A percentile compares a stretch with the other conserved stretches of the same genome.
phyloP scores from a whole-genome alignment of 768 basidiomycete species.

The Dendrothele bispora region DNA sequence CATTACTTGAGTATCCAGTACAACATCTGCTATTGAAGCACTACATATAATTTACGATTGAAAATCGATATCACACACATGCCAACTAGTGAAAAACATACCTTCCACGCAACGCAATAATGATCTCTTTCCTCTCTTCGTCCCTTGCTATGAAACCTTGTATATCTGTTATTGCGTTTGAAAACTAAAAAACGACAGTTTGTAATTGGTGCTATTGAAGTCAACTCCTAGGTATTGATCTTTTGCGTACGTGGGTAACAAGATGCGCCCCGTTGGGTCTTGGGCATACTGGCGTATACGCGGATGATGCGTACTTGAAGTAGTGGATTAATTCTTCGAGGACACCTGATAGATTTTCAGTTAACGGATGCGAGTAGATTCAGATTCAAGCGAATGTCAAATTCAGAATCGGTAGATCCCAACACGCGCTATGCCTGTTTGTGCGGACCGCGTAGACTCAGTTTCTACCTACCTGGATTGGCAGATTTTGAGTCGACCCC shows the following conservation, averaged over 20 bases:
- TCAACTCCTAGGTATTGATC: not conserved
- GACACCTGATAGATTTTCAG: no score
- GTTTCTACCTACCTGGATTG: no score
- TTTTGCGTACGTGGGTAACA: constrained; percentile 29
- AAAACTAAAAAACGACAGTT: constrained; percentile 31
- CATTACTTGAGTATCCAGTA: constrained; percentile 41
- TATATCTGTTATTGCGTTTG: constrained; percentile 36
- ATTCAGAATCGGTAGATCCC: no score
- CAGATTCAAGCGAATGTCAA: no score
- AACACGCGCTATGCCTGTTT: no score
- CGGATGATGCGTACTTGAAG: constrained; percentile 57
- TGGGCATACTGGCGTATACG: constrained; percentile 44
- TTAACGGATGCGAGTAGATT: no score
- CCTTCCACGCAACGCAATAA: constrained; percentile 53
- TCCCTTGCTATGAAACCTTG: constrained; percentile 54
- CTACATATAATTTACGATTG: constrained; percentile 30
- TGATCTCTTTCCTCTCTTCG: constrained; percentile 42
- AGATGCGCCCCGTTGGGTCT: constrained; percentile 50
- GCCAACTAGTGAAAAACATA: constrained; percentile 14
- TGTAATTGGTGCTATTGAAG: not conserved
- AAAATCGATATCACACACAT: not conserved
- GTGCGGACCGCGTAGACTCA: no score
- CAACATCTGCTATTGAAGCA: constrained; percentile 38
- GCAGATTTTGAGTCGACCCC: no score
- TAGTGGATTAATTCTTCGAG: constrained; percentile 49